Evolutionary conservation across 2,329 filamentous ascomycete genomes (phyloP), one percentile per base, ranked within the genome.

Genomic region (Graphilbum sp.): DNA sequence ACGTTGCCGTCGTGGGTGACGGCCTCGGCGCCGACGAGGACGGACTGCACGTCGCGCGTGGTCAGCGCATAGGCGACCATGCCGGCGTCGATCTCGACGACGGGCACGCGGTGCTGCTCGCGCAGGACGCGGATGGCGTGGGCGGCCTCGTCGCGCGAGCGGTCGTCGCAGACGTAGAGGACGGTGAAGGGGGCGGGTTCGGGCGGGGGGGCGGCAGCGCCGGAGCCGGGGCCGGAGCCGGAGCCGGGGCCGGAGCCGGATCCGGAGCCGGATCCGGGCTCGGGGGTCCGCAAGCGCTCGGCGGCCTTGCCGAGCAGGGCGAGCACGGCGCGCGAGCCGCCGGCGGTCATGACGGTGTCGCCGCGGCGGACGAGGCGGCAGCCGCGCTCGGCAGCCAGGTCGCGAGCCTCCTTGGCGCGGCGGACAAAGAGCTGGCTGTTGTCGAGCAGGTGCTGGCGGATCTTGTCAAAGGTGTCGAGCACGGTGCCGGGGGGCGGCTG

Each of bases 1-100:
- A 96, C 80, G 29, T 88, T 88, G 36, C 90, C 90, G 53, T 94
- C 93, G 52, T 93, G 84, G 17, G 92, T 84, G 15, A 96, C 85
- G 31, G 86, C 87, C 57, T 96, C 88, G 61, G 74, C 71, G 34
- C 76, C 76, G 10, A 78, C 69, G 36, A 81, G 64, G 8, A 79
- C 66, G 50, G 73, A 61, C 52, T 85, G 74, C 13, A 90, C 78
- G 53, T 74, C 75, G 15, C 72, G 67, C 45, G 62, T 58, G 40
- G 48, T 50, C 56, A 96, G 72, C 32, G 80, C 75, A 54, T 92
- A 87, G 25, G 83, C 85, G 9, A 85, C 74, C 3, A 79, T 80
- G 5, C 76, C 75, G 38, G 81, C 75, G 3, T 75, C 69, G 32
- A 96, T 84, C 1, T 79, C 81, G 13, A 87, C 82, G 4, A 96